Percentiles rank a stretch among this genome's conserved stretches.
These are phyloP conservation scores for Vanilla planifolia DNA, from an alignment of 106 monocot genomes.

Conservation along the genomic window DNA sequence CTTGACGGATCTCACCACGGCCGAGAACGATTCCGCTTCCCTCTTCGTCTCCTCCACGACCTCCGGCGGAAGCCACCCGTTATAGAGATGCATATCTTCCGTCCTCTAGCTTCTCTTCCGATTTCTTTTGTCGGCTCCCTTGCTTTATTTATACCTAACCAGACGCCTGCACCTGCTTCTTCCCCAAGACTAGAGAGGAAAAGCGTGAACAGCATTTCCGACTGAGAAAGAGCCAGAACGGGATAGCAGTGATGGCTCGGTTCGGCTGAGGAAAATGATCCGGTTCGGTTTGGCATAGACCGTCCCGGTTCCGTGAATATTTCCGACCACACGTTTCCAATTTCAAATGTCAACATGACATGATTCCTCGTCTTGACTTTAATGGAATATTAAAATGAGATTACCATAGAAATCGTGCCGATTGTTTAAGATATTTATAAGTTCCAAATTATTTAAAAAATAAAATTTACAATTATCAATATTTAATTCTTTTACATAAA, in stretches of 20 bases:
- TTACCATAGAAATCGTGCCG: too few relatives aligned
- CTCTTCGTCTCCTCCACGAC: constrained; percentile 63
- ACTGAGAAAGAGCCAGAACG: neutral
- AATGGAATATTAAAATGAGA: too few relatives aligned
- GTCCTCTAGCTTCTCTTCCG: constrained; percentile 2
- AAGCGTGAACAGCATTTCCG: neutral
- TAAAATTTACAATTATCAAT: too few relatives aligned
- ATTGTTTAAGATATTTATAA: too few relatives aligned
- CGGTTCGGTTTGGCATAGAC: neutral
- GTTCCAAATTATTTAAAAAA: too few relatives aligned
- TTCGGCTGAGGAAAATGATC: neutral
- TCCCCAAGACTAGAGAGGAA: constrained; percentile 6
- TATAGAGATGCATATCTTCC: constrained; percentile 84
- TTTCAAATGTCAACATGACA: too few relatives aligned
- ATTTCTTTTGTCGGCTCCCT: neutral
- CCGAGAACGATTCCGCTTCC: constrained; percentile 65
- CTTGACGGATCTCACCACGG: constrained; percentile 55
- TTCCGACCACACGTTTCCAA: too few relatives aligned
- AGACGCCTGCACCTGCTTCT: neutral
- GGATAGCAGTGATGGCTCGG: neutral
- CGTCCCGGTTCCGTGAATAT: neutral
- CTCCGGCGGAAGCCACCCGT: constrained; percentile 85
- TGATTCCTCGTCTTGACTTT: too few relatives aligned
- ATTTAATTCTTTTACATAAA: too few relatives aligned
- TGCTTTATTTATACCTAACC: neutral